Conservation (phyloP, 371 early-diverging fungal species). For the Nematocida minor region DNA sequence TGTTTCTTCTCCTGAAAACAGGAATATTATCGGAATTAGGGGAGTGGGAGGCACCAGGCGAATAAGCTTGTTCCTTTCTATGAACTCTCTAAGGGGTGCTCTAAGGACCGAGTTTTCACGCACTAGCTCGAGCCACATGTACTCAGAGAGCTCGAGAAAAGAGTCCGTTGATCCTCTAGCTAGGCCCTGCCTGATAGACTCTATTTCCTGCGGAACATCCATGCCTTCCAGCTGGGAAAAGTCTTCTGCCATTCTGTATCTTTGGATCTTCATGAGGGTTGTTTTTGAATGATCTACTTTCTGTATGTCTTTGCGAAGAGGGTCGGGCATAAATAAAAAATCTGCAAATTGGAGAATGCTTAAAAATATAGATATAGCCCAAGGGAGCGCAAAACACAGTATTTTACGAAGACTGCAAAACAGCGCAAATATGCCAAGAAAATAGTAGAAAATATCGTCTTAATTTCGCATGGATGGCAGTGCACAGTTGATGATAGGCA, state of each 20-base stretch:
- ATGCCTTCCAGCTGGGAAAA: not conserved
- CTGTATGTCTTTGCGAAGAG: conserved; percentile 2
- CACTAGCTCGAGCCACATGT: conserved; percentile 30
- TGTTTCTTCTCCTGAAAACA: conserved; percentile 7
- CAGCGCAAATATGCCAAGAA: no score
- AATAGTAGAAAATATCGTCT: not conserved
- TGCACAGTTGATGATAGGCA: no score
- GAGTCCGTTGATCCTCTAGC: not conserved
- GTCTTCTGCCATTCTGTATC: conserved; percentile 5
- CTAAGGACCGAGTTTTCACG: not conserved
- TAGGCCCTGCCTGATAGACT: not conserved
- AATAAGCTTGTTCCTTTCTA: conserved; percentile 1
- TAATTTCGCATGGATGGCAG: no score
- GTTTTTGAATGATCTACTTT: conserved; percentile 2
- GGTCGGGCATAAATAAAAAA: conserved; percentile 24
- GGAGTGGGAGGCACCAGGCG: not conserved
- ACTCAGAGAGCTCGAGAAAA: not conserved
- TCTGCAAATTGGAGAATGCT: not conserved
- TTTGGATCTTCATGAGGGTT: conserved; percentile 7
- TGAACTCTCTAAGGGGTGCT: conserved; percentile 12
- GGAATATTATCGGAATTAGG: conserved; percentile 12
- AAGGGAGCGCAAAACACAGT: no score
- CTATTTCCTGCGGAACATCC: not conserved
- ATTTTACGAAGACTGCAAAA: no score
- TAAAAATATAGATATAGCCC: not conserved